phyloP scores from a whole-genome alignment of 768 basidiomycete species.

The Kwoniella heveanensis region DNA sequence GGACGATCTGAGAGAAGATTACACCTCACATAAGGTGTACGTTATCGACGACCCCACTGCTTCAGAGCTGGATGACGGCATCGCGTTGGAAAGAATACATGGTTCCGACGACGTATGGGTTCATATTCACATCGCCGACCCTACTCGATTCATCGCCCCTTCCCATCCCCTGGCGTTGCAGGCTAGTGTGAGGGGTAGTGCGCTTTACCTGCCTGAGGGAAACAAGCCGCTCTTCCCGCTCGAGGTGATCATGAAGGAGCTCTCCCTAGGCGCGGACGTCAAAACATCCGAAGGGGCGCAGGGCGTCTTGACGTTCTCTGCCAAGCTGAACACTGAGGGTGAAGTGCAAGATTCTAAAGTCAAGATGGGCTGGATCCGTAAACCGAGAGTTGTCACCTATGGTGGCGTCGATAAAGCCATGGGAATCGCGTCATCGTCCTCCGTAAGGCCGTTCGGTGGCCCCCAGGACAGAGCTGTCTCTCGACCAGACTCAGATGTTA shows the following conservation, averaged over 20 bases:
- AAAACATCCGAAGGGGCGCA: constrained; percentile 56
- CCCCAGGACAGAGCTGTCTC: background rate
- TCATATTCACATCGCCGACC: constrained; percentile 91
- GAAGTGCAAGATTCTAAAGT: constrained; percentile 72
- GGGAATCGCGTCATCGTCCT: constrained; percentile 4
- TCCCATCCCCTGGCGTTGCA: constrained; percentile 65
- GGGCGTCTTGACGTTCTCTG: constrained; percentile 77
- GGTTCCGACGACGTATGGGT: constrained; percentile 71
- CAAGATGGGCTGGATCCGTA: constrained; percentile 71
- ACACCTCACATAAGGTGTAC: constrained; percentile 63
- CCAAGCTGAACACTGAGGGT: constrained; percentile 64
- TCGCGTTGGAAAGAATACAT: constrained; percentile 72
- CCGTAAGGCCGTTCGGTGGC: constrained; percentile 32
- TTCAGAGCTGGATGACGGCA: constrained; percentile 87
- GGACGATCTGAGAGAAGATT: constrained; percentile 41
- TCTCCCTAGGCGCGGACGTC: constrained; percentile 60
- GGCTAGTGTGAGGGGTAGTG: constrained; percentile 63
- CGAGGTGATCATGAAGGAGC: constrained; percentile 53
- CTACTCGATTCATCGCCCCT: constrained; percentile 75
- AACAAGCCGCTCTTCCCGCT: constrained; percentile 74
- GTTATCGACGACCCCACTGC: constrained; percentile 81
- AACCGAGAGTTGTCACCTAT: constrained; percentile 69
- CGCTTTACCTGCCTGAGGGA: constrained; percentile 69
- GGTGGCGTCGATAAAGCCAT: constrained; percentile 63
- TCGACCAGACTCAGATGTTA: background rate